Conservation (phyloP, 1,284 basidiomycete genomes). For the Microbotryum saponariae region DNA sequence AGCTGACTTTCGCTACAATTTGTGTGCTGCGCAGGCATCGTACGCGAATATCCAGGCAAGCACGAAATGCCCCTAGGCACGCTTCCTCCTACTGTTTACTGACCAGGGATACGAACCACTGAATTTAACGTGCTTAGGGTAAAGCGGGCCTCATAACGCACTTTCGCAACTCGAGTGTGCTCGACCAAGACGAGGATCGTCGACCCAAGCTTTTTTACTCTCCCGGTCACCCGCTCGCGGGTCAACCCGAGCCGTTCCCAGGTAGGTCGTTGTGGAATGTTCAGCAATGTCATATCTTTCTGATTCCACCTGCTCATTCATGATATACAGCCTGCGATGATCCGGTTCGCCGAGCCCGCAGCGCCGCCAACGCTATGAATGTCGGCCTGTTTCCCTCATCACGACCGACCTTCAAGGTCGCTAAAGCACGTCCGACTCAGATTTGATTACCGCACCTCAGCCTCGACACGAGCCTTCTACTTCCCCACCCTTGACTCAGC, state of each 20-base stretch:
- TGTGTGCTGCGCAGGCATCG: background rate
- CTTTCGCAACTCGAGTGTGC: constrained; percentile 33
- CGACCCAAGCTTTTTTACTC: constrained; percentile 77
- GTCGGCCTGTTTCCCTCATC: constrained; percentile 25
- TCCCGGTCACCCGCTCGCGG: constrained; percentile 56
- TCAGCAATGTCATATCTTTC: background rate
- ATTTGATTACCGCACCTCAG: no score
- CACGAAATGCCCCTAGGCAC: no score
- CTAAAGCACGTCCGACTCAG: constrained; percentile 8
- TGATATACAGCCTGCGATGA: constrained; percentile 22
- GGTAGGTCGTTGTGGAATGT: constrained; percentile 3
- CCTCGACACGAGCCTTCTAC: no score
- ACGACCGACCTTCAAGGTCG: constrained; percentile 25
- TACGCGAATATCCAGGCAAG: constrained; percentile 30
- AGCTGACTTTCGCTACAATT: background rate
- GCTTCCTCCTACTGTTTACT: no score
- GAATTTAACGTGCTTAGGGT: constrained; percentile 45
- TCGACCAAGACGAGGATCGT: constrained; percentile 54
- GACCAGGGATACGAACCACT: no score
- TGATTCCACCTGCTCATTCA: background rate
- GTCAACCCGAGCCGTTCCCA: constrained; percentile 70
- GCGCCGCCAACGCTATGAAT: constrained; percentile 19
- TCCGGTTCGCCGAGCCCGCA: constrained; percentile 27
- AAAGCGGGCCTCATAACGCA: constrained; percentile 69
- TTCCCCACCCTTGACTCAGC: no score